phyloP scores from a whole-genome alignment of 352 stramenopile species.

The Peronosclerospora sorghi region DNA sequence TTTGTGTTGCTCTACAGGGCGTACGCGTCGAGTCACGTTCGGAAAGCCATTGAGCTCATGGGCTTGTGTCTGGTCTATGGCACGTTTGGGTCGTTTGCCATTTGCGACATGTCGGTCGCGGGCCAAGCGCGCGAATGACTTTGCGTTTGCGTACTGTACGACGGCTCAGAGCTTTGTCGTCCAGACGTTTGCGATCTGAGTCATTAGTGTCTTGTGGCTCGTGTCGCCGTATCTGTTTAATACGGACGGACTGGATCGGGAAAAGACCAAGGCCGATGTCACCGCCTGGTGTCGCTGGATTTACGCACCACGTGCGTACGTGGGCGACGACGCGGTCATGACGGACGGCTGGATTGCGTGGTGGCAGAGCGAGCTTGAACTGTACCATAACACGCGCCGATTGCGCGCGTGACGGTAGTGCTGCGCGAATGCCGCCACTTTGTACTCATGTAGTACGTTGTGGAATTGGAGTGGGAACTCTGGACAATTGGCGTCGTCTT shows the following conservation, averaged over 20 bases:
- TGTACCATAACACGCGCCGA: slow-evolving; percentile 63
- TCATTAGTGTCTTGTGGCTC: slow-evolving; percentile 62
- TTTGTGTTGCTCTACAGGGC: slow-evolving; percentile 78
- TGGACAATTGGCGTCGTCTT: slow-evolving; percentile 45
- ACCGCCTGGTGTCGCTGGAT: slow-evolving; percentile 70
- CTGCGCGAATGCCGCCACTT: slow-evolving; percentile 74
- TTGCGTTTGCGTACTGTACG: slow-evolving; percentile 50
- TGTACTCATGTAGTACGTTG: slow-evolving; percentile 76
- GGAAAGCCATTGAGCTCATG: slow-evolving; percentile 69
- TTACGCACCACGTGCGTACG: slow-evolving; percentile 56
- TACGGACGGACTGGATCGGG: slow-evolving; percentile 73
- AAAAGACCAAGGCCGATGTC: slow-evolving; percentile 77
- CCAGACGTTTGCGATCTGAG: slow-evolving; percentile 74
- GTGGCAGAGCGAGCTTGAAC: slow-evolving; percentile 69
- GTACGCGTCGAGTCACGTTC: slow-evolving; percentile 62
- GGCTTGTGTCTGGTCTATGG: slow-evolving; percentile 69
- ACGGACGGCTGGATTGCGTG: slow-evolving; percentile 64
- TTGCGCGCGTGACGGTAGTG: slow-evolving; percentile 65
- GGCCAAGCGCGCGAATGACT: slow-evolving; percentile 31
- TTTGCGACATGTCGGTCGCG: slow-evolving; percentile 36
- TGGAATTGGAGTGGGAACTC: slow-evolving; percentile 55
- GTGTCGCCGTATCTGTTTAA: slow-evolving; percentile 79
- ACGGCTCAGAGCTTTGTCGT: slow-evolving; percentile 69
- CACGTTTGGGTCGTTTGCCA: slow-evolving; percentile 56
- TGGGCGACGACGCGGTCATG: slow-evolving; percentile 53